Percentiles rank a stretch among this genome's conserved stretches.
Conservation (phyloP, 495 filamentous ascomycete species). For the Acidomyces sp. region DNA sequence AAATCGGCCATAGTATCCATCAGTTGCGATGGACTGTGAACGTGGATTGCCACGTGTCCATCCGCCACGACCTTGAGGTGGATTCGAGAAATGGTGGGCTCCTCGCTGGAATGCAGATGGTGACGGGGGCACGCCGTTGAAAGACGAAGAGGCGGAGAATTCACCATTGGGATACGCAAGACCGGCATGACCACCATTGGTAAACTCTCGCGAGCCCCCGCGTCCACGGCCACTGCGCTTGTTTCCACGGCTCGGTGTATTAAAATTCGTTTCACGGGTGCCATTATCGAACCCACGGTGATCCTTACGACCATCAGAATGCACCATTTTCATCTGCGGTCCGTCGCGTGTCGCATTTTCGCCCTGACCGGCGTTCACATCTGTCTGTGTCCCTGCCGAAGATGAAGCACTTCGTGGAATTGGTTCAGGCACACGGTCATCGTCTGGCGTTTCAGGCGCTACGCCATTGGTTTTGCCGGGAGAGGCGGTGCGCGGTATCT, state of each 20-base stretch:
- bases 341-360: slow-evolving; percentile 1
- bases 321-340: slow-evolving; percentile 3
- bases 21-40: slow-evolving; percentile 26
- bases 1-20: slow-evolving; percentile 23
- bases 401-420: slow-evolving; percentile 24
- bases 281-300: slow-evolving; percentile 4
- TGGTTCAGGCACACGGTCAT: slow-evolving; percentile 12
- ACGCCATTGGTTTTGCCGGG: slow-evolving; percentile 3
- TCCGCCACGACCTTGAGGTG: slow-evolving; percentile 3
- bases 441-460: neutral
- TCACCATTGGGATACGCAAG: slow-evolving; percentile 22
- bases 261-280: slow-evolving; percentile 1
- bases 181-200: slow-evolving; percentile 11
- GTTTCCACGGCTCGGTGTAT: slow-evolving; percentile 11
- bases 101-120: slow-evolving; percentile 14
- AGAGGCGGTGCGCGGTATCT: slow-evolving; percentile 4
- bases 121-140: slow-evolving; percentile 18
- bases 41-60: slow-evolving; percentile 19
- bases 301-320: slow-evolving; percentile 4
- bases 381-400: slow-evolving; percentile 25
- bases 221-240: slow-evolving; percentile 21
- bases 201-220: slow-evolving; percentile 16
- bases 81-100: slow-evolving; percentile 9
- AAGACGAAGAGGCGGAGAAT: slow-evolving; percentile 10
- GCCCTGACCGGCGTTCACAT: slow-evolving; percentile 16